Conservation (phyloP, 257 asterid genomes). For the Lithospermum erythrorhizon region DNA sequence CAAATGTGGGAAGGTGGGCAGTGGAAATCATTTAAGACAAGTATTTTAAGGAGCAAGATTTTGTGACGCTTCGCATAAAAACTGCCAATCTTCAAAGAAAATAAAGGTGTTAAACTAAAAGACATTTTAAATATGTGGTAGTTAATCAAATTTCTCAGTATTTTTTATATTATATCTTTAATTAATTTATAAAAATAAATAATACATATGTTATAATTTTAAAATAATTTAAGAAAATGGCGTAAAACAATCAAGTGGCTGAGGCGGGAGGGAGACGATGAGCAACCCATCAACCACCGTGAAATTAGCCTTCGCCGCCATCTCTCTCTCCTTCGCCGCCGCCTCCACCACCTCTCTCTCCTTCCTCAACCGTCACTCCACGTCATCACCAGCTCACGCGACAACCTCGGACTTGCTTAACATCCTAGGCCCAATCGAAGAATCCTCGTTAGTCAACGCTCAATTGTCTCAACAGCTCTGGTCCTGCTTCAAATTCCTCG, state of each 20-base stretch:
- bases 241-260: neutral
- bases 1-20: too few relatives aligned
- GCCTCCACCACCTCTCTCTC: neutral
- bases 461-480: conserved; percentile 37
- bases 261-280: neutral
- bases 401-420: conserved; percentile 60
- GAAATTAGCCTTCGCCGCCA: neutral
- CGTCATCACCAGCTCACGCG: conserved; percentile 45
- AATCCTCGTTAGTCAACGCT: conserved; percentile 51
- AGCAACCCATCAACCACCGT: neutral
- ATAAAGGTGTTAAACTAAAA: too few relatives aligned
- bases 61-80: too few relatives aligned
- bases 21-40: too few relatives aligned
- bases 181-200: too few relatives aligned
- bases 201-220: too few relatives aligned
- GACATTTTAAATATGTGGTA: too few relatives aligned
- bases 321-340: neutral
- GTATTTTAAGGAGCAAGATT: too few relatives aligned
- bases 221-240: too few relatives aligned
- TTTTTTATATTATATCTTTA: too few relatives aligned
- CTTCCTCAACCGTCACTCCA: conserved; percentile 6
- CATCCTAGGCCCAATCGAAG: conserved; percentile 58
- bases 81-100: too few relatives aligned
- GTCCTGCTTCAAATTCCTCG: conserved; percentile 72
- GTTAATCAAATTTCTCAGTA: too few relatives aligned